Conservation (phyloP, 1,284 basidiomycete genomes). For the Leccinum griseonigrum region DNA sequence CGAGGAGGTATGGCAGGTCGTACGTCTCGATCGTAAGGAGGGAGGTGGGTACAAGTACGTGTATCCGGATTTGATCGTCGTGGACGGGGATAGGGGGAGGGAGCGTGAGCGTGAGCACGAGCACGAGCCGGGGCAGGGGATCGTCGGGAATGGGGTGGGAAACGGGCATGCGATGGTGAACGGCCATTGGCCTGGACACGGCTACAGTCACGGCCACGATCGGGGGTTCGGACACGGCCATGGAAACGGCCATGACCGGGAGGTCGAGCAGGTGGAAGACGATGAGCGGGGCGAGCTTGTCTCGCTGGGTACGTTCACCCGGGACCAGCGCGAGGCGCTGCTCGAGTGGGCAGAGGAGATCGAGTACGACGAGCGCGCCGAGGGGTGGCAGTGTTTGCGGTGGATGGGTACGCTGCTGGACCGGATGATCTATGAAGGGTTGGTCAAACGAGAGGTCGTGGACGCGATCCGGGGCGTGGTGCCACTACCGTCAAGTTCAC, state of each 20-base stretch:
- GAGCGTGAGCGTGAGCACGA: not conserved
- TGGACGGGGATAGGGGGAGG: slow-evolving; percentile 13
- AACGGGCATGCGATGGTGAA: not conserved
- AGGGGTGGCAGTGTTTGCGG: slow-evolving; percentile 5
- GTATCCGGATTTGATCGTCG: slow-evolving; percentile 30
- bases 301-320: slow-evolving; percentile 18
- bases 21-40: slow-evolving; percentile 19
- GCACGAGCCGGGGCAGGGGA: not conserved
- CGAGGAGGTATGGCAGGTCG: slow-evolving; percentile 30
- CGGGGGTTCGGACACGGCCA: not conserved
- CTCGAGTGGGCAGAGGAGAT: slow-evolving; percentile 30
- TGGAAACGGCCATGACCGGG: not conserved
- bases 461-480: slow-evolving; percentile 15
- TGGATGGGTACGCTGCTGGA: slow-evolving; percentile 25
- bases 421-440: slow-evolving; percentile 12
- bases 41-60: slow-evolving; percentile 16
- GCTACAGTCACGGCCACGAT: not conserved
- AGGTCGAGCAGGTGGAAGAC: not conserved
- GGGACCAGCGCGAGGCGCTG: slow-evolving; percentile 26
- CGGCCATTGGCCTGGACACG: not conserved
- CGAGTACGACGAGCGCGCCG: slow-evolving; percentile 13
- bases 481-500: slow-evolving; percentile 9
- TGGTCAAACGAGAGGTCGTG: slow-evolving; percentile 15
- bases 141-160: not conserved
- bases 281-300: slow-evolving; percentile 10